Base-by-base conservation (phyloP, 495 filamentous ascomycete species). In the Neurospora sp. region DNA sequence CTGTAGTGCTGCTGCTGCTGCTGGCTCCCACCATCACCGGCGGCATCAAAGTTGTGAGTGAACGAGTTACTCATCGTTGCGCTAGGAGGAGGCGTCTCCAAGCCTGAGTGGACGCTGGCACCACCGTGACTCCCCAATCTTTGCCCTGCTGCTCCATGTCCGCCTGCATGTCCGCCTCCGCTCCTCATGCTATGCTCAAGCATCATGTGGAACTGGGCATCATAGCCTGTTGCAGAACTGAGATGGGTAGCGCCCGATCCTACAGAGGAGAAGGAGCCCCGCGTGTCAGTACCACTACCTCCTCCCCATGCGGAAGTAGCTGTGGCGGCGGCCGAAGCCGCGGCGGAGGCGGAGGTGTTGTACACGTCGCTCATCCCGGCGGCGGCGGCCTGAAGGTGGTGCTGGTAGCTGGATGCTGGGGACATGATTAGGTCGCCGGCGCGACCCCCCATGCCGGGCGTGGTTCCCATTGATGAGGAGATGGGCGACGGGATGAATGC, bases 351-450 rank as follows among this genome's bases (percentile, higher is more conserved):
- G 4, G 70, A 27, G 45, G 12, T 9, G 48, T 31, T 35, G 20
- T 73, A 68, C 22, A 80, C 20, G 3, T 75, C 31, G 42, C 70
- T 40, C 8, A 78, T 38, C 10, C 71, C 72, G 14, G 20, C 70
- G 10, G 71, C n/a, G 10, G 71, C n/a, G 3, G 44, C 68, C 35
- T 48, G n/a, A 22, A 84, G 70, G 20, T 85, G 83, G 14, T 85
- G 83, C 48, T 80, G 82, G 69, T 79, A 81, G 12, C 78, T 77
- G 3, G 82, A 80, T 39, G 79, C 83, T 0, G 85, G 84, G 0
- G 84, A 84, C 83, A 86, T 83, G 75, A 82, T 73, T 22, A 73
- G 73, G 40, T 81, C 79, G 31, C 84, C 71, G 2, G 76, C 48
- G 3, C 78, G 72, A 10, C 39, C 40, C 9, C 48, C 53, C 27